A percentile compares a stretch with the other conserved stretches of the same genome.
Evolutionary conservation across 768 basidiomycete species (phyloP).

Genomic region (Xerocomus brunneocitrinus): DNA sequence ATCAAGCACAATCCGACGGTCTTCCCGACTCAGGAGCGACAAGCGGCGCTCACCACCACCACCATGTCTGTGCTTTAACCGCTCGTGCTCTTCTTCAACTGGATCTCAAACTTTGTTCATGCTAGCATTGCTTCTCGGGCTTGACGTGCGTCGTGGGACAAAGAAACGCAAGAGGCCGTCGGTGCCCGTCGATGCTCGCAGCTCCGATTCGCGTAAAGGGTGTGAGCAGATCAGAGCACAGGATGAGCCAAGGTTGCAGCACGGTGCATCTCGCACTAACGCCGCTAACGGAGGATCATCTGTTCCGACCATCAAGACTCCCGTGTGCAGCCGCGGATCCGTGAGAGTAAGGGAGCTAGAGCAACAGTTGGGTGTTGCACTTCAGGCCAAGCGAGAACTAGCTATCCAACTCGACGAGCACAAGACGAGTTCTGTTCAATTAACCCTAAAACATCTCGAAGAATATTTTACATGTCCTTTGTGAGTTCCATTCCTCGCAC

Average conservation of each 20-base stretch:
- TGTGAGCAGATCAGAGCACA: conserved; percentile 12
- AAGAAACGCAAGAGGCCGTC: conserved; percentile 11
- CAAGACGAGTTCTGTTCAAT: conserved; percentile 29
- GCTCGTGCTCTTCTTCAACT: not conserved
- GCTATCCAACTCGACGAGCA: conserved; percentile 38
- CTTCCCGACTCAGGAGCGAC: conserved; percentile 15
- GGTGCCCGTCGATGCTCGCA: not conserved
- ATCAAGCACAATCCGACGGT: conserved; percentile 15
- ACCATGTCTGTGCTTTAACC: conserved; percentile 12
- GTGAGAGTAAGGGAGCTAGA: conserved; percentile 41
- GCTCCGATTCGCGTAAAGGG: conserved; percentile 6
- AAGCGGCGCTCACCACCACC: conserved; percentile 1
- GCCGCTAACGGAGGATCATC: not conserved
- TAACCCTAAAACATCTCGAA: conserved; percentile 49
- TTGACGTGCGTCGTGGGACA: not conserved
- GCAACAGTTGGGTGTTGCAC: conserved; percentile 35
- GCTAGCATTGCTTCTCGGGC: conserved; percentile 5
- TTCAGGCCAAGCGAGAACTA: conserved; percentile 41
- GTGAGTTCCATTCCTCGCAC: conserved; percentile 36
- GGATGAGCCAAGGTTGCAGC: not conserved
- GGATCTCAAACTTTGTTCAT: conserved; percentile 2
- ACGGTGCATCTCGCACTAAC: conserved; percentile 1
- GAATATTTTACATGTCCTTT: conserved; percentile 62
- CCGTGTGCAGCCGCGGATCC: conserved; percentile 33
- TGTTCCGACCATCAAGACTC: not conserved